Evolutionary conservation across 2,329 filamentous ascomycete species (phyloP).

Genomic region (Purpureocillium lavendulum): DNA sequence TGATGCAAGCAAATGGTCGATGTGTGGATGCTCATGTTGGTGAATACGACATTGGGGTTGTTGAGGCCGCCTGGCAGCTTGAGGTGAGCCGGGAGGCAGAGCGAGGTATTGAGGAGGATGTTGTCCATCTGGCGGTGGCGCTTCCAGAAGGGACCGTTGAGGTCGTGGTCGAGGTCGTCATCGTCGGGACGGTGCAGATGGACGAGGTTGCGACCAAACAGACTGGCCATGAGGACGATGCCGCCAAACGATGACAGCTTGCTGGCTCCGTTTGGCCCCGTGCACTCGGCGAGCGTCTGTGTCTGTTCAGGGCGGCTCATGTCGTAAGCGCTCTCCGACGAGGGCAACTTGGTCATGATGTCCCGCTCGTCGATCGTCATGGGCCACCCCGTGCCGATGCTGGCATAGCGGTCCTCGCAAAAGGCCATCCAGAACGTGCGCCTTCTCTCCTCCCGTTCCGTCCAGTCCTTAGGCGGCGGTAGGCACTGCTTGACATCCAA

Average conservation of each 20-base stretch:
- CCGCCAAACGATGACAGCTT: slow-evolving; percentile 72
- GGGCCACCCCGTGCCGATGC: slow-evolving; percentile 94
- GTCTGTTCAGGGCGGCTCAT: slow-evolving; percentile 69
- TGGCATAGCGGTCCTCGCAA: slow-evolving; percentile 83
- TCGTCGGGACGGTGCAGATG: slow-evolving; percentile 82
- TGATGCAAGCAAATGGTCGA: slow-evolving; percentile 97
- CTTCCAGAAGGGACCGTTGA: slow-evolving; percentile 94
- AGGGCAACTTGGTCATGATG: slow-evolving; percentile 77
- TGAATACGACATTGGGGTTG: slow-evolving; percentile 81
- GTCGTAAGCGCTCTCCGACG: slow-evolving; percentile 77
- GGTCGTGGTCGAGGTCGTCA: slow-evolving; percentile 75
- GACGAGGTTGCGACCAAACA: slow-evolving; percentile 84
- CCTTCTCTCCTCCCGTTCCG: slow-evolving; percentile 81
- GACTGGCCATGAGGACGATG: slow-evolving; percentile 74
- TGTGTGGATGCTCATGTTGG: slow-evolving; percentile 95
- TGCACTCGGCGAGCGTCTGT: slow-evolving; percentile 59
- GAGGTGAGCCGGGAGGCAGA: slow-evolving; percentile 72
- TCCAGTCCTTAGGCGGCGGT: slow-evolving; percentile 83
- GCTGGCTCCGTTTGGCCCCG: slow-evolving; percentile 62
- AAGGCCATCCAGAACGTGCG: slow-evolving; percentile 95
- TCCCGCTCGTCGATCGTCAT: slow-evolving; percentile 90
- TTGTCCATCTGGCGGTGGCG: slow-evolving; percentile 85
- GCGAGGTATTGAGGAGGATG: slow-evolving; percentile 76
- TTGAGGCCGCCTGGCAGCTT: slow-evolving; percentile 68
- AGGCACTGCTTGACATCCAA: slow-evolving; percentile 91